Evolutionary conservation across 1,284 basidiomycete species (phyloP).

Genomic region (Cerrena zonata): DNA sequence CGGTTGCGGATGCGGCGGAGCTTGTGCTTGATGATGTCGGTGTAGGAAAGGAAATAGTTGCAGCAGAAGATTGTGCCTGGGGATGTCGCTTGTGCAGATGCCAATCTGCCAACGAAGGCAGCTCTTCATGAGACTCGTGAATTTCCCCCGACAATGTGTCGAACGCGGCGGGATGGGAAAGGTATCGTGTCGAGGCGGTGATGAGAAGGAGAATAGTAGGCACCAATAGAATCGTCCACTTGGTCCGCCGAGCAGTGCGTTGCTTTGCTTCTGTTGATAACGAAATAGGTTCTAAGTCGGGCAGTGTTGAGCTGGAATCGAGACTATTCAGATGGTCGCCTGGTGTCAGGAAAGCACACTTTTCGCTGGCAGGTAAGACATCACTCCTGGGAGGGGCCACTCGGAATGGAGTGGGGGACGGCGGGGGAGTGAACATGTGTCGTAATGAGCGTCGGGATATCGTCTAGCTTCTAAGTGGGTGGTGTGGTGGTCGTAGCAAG

Average conservation of each 20-base stretch:
- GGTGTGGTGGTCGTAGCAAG: neutral
- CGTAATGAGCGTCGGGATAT: constrained; percentile 4
- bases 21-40: constrained; percentile 12
- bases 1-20: constrained; percentile 11
- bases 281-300: constrained; percentile 8
- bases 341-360: neutral
- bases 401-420: constrained; percentile 35
- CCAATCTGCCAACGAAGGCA: constrained; percentile 25
- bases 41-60: constrained; percentile 12
- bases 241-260: constrained; percentile 36
- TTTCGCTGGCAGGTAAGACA: constrained; percentile 5
- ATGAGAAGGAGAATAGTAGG: constrained; percentile 50
- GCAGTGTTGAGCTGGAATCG: constrained; percentile 7
- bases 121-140: constrained; percentile 5
- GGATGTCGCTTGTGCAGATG: constrained; percentile 40
- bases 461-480: neutral
- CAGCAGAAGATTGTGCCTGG: neutral
- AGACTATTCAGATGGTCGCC: neutral
- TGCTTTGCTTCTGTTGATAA: constrained; percentile 28
- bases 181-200: constrained; percentile 45
- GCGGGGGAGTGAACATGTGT: constrained; percentile 48
- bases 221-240: constrained; percentile 48
- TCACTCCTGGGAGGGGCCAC: constrained; percentile 5
- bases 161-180: constrained; percentile 42
- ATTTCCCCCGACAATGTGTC: constrained; percentile 34